These are phyloP conservation scores for Actinidia arguta DNA, from an alignment of 179 eudicot genomes.

Conservation along the genomic window DNA sequence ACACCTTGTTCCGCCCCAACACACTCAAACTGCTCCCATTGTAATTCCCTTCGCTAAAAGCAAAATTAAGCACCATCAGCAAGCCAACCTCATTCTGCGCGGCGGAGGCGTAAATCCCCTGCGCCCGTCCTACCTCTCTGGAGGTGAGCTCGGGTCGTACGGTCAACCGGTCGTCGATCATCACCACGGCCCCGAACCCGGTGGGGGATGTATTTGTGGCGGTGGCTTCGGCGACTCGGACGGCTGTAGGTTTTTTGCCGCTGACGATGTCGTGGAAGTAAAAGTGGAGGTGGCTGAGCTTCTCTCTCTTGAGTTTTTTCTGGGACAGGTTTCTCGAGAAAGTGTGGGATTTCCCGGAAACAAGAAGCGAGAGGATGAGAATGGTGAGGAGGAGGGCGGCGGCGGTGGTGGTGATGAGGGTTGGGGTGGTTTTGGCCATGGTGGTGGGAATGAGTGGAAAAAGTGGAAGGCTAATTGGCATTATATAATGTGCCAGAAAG, in stretches of 20 bases:
- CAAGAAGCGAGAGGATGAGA: not conserved
- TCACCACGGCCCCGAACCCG: constrained; percentile 45
- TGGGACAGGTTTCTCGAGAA: constrained; percentile 32
- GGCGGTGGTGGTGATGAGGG: not conserved
- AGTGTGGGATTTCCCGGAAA: constrained; percentile 9
- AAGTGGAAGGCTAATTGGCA: not conserved
- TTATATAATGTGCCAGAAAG: no score
- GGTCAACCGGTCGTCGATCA: constrained; percentile 68
- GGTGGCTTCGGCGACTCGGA: constrained; percentile 45
- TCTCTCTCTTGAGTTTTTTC: constrained; percentile 25
- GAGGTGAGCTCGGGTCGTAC: constrained; percentile 36
- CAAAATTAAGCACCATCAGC: constrained; percentile 55
- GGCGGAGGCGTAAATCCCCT: constrained; percentile 61
- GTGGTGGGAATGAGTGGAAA: not conserved
- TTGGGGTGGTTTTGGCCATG: constrained; percentile 18
- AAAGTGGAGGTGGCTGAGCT: constrained; percentile 56
- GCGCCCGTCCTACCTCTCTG: constrained; percentile 51
- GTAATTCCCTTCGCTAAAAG: constrained; percentile 47
- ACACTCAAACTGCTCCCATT: constrained; percentile 63
- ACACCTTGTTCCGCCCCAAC: constrained; percentile 59
- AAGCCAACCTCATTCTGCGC: constrained; percentile 32
- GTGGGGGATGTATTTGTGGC: constrained; percentile 32
- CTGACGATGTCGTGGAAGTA: constrained; percentile 65
- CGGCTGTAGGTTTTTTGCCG: constrained; percentile 55
- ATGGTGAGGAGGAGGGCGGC: constrained; percentile 3